Evolutionary conservation across 225 moss, liverwort and hornwort species (phyloP).

Genomic region (Pseudisothecium myosuroides): DNA sequence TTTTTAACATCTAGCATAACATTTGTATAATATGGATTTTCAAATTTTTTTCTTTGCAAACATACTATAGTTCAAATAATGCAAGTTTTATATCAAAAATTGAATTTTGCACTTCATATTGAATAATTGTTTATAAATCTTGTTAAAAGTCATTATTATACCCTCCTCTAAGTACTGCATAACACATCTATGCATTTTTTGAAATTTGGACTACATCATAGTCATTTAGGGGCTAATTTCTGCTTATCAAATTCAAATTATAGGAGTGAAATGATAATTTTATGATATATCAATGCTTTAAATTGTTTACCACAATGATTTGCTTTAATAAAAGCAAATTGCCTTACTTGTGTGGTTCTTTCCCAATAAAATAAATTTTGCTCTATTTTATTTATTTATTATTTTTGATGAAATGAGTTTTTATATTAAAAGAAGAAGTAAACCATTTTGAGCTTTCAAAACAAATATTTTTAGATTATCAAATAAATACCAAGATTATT

Average conservation of each 20-base stretch:
- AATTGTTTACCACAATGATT: background rate
- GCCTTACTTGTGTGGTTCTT: background rate
- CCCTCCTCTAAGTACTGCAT: background rate
- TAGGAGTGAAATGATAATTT: rapidly evolving
- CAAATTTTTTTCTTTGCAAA: background rate
- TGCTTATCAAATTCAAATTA: background rate
- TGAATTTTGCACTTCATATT: background rate
- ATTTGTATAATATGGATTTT: background rate
- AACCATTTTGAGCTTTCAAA: background rate
- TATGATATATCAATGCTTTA: background rate
- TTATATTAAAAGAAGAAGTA: background rate
- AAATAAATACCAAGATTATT: background rate
- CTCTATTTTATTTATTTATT: too few species aligned
- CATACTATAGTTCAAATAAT: background rate
- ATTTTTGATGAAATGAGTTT: background rate
- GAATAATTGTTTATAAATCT: too few species aligned
- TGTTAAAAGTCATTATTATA: background rate
- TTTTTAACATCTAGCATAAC: rapidly evolving
- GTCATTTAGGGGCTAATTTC: background rate
- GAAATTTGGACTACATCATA: background rate
- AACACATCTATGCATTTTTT: background rate
- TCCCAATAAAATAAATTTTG: too few species aligned
- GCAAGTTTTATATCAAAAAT: rapidly evolving
- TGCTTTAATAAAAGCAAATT: too few species aligned
- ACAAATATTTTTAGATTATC: background rate